Evolutionary conservation across 1,284 basidiomycete genomes (phyloP).

Genomic region (Cryptococcus sp.): DNA sequence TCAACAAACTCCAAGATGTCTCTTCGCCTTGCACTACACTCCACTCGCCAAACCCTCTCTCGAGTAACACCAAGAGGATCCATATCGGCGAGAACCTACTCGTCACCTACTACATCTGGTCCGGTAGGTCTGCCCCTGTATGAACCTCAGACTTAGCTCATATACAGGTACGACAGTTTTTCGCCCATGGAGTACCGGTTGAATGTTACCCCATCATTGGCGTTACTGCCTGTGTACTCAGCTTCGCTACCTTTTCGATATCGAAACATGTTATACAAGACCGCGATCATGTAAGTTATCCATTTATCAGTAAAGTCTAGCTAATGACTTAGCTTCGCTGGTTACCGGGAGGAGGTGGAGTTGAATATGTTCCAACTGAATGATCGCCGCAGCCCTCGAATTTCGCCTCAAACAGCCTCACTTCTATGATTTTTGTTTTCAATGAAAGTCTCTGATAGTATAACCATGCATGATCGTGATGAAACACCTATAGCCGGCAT

Average conservation of each 20-base stretch:
- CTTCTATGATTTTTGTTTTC: too few species aligned
- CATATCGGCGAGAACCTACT: not conserved
- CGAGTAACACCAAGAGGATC: not conserved
- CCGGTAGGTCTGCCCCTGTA: not conserved
- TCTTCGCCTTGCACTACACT: not conserved
- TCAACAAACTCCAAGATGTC: not conserved
- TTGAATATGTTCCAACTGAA: not conserved
- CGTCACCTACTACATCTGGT: not conserved
- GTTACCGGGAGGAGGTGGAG: not conserved
- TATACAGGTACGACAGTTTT: not conserved
- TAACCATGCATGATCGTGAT: too few species aligned
- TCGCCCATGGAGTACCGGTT: not conserved
- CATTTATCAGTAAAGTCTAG: not conserved
- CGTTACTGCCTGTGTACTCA: not conserved
- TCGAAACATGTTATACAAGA: not conserved
- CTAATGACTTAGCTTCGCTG: not conserved
- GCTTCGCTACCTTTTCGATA: not conserved
- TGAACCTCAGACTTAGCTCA: not conserved
- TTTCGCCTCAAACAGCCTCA: too few species aligned
- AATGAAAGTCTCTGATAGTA: too few species aligned
- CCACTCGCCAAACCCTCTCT: not conserved
- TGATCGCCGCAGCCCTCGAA: too few species aligned
- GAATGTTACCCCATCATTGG: not conserved
- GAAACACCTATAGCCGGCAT: too few species aligned
- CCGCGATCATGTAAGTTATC: not conserved